A percentile compares a stretch with the other conserved stretches of the same genome.
Conservation (phyloP, 345 rosid genomes). For the Noccaea bulbosa region DNA sequence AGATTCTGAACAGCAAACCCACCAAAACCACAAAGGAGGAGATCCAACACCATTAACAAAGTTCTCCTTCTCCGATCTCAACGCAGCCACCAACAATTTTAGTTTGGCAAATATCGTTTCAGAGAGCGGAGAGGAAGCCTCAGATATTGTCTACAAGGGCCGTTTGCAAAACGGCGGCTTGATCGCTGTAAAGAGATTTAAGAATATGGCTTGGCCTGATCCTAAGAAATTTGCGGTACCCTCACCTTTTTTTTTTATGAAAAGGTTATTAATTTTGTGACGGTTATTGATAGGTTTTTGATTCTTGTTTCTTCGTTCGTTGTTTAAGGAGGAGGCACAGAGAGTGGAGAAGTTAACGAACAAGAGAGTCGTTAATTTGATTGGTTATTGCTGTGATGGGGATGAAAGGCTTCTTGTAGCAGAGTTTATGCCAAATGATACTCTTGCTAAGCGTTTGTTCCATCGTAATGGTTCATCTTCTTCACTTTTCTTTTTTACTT, state of each 20-base stretch:
- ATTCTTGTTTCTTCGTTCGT: not conserved
- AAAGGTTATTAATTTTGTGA: not conserved
- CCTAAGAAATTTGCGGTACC: constrained; percentile 62
- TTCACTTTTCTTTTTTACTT: not conserved
- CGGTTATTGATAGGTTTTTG: constrained; percentile 10
- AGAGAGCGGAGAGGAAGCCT: constrained; percentile 50
- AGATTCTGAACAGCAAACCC: constrained; percentile 36
- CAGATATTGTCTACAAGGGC: constrained; percentile 64
- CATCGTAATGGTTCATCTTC: constrained; percentile 61
- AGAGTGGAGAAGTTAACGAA: constrained; percentile 79
- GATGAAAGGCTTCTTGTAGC: constrained; percentile 88
- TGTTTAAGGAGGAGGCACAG: constrained; percentile 72
- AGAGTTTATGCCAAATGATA: constrained; percentile 81
- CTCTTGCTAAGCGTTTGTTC: constrained; percentile 81
- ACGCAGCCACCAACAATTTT: constrained; percentile 63
- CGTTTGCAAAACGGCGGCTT: constrained; percentile 52
- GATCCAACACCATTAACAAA: constrained; percentile 48
- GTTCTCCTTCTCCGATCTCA: constrained; percentile 63
- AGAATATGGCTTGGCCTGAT: constrained; percentile 69
- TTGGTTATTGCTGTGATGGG: constrained; percentile 91
- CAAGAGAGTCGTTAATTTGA: constrained; percentile 73
- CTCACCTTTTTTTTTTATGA: not conserved
- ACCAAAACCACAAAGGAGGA: constrained; percentile 27
- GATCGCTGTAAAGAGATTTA: constrained; percentile 67
- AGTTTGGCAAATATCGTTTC: constrained; percentile 61